Evolutionary conservation across 108 stramenopile genomes (phyloP), one percentile per base, ranked within the genome.

Genomic region (Aurantiochytrium sp.): DNA sequence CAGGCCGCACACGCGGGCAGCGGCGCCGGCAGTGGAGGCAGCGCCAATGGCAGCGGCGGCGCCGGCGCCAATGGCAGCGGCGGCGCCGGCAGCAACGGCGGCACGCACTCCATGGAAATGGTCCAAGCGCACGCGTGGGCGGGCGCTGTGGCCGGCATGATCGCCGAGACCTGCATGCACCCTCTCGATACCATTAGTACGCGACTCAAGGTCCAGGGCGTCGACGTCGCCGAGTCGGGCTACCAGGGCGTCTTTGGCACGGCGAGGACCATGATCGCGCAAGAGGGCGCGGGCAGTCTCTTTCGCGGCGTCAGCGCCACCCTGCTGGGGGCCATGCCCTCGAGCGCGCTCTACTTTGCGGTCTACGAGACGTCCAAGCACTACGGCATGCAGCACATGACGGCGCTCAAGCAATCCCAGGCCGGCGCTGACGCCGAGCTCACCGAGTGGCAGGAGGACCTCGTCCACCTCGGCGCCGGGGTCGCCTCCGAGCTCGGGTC

Each of bases 171-270:
- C 27, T 24, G 19, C 30, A 22, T 53, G 73, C 88, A 88, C 81
- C 88, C 88, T 17, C 24, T 88, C 27, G 88, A 88, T 10, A 88
- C 88, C 12, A 53, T 88, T 21, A 86, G 85, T 53, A 87, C 87
- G 8, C 45, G 88, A 6, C 45, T 86, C 15, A 88, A 88, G 73
- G 88, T 88, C 19, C 85, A 85, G 10, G 85, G 27, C 85, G 27
- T 31, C 12, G 48, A 54, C 5, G 85, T 54, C 2, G 48, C 45
- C 1, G 12, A 37, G 5, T 37, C 31, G 12, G 15, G 69, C 4
- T 88, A 88, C 85, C 86, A 86, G 5, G 37, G 42, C 2, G 19
- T 88, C 48, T 37, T 86, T 86, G 88, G 88, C 34, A 52, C 55
- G 8, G 54, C 86, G 32, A 17, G 54, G 32, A 22, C n/a, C 55